Evolutionary conservation across 805 yeast species (phyloP).

Genomic region (Ogataea ganodermae): DNA sequence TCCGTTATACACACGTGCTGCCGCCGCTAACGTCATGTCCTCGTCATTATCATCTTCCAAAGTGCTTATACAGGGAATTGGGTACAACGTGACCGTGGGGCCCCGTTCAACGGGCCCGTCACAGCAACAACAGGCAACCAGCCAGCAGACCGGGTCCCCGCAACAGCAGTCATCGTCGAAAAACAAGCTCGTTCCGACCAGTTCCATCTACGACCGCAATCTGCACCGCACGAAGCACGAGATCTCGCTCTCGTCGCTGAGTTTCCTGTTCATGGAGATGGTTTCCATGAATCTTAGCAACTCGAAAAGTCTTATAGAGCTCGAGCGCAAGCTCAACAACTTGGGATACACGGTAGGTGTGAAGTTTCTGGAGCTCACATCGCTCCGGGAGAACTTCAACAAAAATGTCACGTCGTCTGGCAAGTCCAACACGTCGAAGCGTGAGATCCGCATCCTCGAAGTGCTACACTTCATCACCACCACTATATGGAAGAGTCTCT

Average conservation of each 20-base stretch:
- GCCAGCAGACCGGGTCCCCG: constrained; percentile 8
- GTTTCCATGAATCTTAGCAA: constrained; percentile 64
- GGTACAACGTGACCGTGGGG: constrained; percentile 34
- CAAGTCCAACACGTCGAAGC: constrained; percentile 63
- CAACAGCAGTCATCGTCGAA: constrained; percentile 10
- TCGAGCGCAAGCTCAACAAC: constrained; percentile 60
- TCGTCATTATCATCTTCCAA: constrained; percentile 22
- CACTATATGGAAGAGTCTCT: constrained; percentile 69
- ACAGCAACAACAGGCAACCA: constrained; percentile 8
- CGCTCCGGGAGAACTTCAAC: constrained; percentile 61
- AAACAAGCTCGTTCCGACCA: constrained; percentile 13
- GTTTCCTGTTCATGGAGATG: constrained; percentile 69
- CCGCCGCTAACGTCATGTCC: too few species aligned
- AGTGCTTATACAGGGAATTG: constrained; percentile 24
- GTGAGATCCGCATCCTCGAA: constrained; percentile 71
- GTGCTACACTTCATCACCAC: constrained; percentile 76
- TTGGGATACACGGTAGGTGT: constrained; percentile 80
- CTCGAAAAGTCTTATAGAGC: constrained; percentile 67
- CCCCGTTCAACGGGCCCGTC: constrained; percentile 33
- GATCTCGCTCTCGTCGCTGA: constrained; percentile 64
- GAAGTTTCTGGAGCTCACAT: constrained; percentile 65
- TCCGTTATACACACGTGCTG: background rate
- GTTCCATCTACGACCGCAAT: constrained; percentile 67
- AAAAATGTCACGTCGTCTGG: constrained; percentile 45
- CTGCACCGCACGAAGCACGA: constrained; percentile 65